Conservation (phyloP, 495 filamentous ascomycete species). For the Oidiodendron maius region DNA sequence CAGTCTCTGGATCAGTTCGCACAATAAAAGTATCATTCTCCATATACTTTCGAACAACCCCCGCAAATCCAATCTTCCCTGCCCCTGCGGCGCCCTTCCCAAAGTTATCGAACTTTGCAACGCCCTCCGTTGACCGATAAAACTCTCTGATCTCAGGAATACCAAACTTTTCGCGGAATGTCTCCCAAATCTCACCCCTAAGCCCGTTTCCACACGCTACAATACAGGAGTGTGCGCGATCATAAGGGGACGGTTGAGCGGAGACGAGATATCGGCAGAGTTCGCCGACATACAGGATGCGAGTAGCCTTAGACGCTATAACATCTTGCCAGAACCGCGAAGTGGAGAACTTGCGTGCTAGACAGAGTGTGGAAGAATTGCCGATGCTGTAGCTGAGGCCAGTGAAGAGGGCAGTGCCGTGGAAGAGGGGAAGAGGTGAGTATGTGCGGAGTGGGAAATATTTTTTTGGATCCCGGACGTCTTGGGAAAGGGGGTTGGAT, state of each 20-base stretch:
- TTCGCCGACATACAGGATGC: slow-evolving; percentile 34
- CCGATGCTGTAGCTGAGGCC: slow-evolving; percentile 35
- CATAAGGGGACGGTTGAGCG: slow-evolving; percentile 11
- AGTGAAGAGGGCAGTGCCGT: slow-evolving; percentile 23
- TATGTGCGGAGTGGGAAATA: slow-evolving; percentile 34
- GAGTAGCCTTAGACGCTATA: slow-evolving; percentile 21
- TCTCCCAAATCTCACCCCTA: slow-evolving; percentile 22
- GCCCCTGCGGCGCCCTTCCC: slow-evolving; percentile 9
- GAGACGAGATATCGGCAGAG: slow-evolving; percentile 26
- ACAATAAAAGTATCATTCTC: slow-evolving; percentile 21
- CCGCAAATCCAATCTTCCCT: slow-evolving; percentile 24
- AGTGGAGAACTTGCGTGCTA: slow-evolving; percentile 28
- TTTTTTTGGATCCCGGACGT: slow-evolving; percentile 30
- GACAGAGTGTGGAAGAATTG: slow-evolving; percentile 36
- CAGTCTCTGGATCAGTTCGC: slow-evolving; percentile 11
- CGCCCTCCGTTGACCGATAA: slow-evolving; percentile 19
- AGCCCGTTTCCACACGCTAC: slow-evolving; percentile 23
- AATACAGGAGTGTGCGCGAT: slow-evolving; percentile 19
- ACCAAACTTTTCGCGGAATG: slow-evolving; percentile 15
- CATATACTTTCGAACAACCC: slow-evolving; percentile 14
- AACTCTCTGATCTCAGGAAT: slow-evolving; percentile 24
- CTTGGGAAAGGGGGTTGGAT: slow-evolving; percentile 33
- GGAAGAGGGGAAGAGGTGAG: slow-evolving; percentile 22
- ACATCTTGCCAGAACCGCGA: slow-evolving; percentile 33
- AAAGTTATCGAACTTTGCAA: slow-evolving; percentile 24